phyloP scores from a whole-genome alignment of 768 basidiomycete genomes.

The Pholiota microspora region DNA sequence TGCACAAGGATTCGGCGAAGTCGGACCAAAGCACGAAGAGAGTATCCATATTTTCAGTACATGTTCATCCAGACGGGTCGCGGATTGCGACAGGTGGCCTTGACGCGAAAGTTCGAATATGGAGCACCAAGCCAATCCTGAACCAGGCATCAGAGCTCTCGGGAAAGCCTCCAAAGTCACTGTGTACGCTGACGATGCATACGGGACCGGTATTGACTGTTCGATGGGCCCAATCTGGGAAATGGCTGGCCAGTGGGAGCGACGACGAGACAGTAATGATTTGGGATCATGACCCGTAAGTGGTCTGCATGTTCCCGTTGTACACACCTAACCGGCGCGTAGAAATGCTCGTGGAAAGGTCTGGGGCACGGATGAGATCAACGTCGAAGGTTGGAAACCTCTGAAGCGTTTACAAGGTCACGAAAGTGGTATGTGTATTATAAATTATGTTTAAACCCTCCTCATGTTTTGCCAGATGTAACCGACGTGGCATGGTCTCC shows the following conservation, averaged over 20 bases:
- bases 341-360: constrained; percentile 83
- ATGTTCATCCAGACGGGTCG: constrained; percentile 94
- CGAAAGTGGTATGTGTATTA: constrained; percentile 70
- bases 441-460: constrained; percentile 1
- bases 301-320: constrained; percentile 17
- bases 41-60: constrained; percentile 86
- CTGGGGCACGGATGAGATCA: constrained; percentile 94
- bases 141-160: constrained; percentile 64
- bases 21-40: constrained; percentile 61
- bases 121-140: constrained; percentile 96
- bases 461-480: constrained; percentile 61
- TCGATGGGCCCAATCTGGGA: constrained; percentile 90
- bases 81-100: constrained; percentile 97
- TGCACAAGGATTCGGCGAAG: constrained; percentile 74
- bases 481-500: constrained; percentile 95
- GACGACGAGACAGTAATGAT: constrained; percentile 96
- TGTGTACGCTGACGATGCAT: constrained; percentile 92
- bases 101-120: constrained; percentile 94
- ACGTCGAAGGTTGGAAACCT: constrained; percentile 97
- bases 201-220: constrained; percentile 91
- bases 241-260: constrained; percentile 93
- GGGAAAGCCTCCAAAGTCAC: constrained; percentile 75
- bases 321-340: background rate
- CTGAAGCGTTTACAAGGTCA: constrained; percentile 90
- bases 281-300: constrained; percentile 96